Evolutionary conservation across 768 basidiomycete genomes (phyloP).

Genomic region (Neoboletus magnificus): DNA sequence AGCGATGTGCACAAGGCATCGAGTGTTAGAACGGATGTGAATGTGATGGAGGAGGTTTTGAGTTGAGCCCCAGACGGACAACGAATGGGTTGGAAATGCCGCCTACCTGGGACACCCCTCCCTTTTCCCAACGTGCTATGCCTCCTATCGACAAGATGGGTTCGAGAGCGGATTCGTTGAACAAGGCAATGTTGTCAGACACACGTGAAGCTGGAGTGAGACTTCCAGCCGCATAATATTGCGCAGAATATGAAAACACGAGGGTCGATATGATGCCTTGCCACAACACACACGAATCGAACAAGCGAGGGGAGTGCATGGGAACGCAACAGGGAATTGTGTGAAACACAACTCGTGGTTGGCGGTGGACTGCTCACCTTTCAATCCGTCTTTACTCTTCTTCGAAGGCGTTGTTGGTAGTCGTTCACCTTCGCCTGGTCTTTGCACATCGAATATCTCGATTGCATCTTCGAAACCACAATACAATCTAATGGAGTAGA

Average conservation of each 20-base stretch:
- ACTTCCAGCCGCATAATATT: constrained; percentile 78
- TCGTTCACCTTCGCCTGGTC: constrained; percentile 72
- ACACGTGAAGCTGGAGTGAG: constrained; percentile 47
- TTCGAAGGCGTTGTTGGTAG: constrained; percentile 69
- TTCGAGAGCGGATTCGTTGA: constrained; percentile 54
- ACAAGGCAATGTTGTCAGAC: constrained; percentile 60
- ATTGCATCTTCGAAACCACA: constrained; percentile 86
- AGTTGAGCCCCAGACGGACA: not conserved
- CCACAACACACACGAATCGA: constrained; percentile 1
- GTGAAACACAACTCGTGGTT: not conserved
- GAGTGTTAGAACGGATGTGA: not conserved
- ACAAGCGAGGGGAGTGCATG: not conserved
- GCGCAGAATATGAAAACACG: constrained; percentile 65
- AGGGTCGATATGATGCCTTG: constrained; percentile 84
- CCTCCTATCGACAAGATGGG: constrained; percentile 66
- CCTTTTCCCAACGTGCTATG: constrained; percentile 35
- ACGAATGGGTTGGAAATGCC: not conserved
- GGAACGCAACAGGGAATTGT: too few relatives aligned
- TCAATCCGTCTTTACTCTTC: constrained; percentile 81
- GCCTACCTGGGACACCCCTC: constrained; percentile 50
- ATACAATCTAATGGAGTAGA: constrained; percentile 49
- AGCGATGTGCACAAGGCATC: not conserved
- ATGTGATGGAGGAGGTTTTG: not conserved
- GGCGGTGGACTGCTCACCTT: constrained; percentile 49
- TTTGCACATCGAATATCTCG: constrained; percentile 75